Evolutionary conservation across 2,329 filamentous ascomycete species (phyloP).

Genomic region (Colletotrichum trifolii): DNA sequence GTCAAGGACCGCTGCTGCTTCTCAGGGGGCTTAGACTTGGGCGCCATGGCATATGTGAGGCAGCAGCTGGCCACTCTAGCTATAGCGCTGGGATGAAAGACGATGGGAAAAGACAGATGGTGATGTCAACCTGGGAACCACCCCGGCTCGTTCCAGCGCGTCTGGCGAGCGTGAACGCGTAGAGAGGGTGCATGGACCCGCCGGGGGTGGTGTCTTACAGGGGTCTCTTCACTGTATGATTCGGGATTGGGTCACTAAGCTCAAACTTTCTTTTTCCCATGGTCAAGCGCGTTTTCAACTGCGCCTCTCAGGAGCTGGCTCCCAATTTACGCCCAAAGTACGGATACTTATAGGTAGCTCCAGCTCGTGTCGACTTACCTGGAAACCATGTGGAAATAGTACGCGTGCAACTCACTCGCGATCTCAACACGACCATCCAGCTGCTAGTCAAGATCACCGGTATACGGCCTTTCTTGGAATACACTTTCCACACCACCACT

Average conservation of each 20-base stretch:
- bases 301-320: background rate
- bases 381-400: no score
- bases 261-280: constrained; percentile 32
- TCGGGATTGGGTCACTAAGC: constrained; percentile 19
- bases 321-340: no score
- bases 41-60: constrained; percentile 16
- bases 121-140: constrained; percentile 26
- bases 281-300: constrained; percentile 8
- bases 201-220: constrained; percentile 10
- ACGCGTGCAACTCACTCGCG: no score
- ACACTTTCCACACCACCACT: no score
- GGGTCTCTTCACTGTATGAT: constrained; percentile 15
- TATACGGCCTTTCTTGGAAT: no score
- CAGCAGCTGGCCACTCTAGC: background rate
- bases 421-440: no score
- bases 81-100: background rate
- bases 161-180: constrained; percentile 30
- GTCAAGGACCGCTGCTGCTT: constrained; percentile 87
- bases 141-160: constrained; percentile 32
- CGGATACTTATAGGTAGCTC: no score
- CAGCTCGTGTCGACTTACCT: no score
- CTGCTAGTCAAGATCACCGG: no score
- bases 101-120: background rate
- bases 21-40: constrained; percentile 48
- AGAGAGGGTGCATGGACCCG: constrained; percentile 29